Base-by-base conservation (phyloP, 139 green algal genomes). In the Tetraselmis striata region DNA sequence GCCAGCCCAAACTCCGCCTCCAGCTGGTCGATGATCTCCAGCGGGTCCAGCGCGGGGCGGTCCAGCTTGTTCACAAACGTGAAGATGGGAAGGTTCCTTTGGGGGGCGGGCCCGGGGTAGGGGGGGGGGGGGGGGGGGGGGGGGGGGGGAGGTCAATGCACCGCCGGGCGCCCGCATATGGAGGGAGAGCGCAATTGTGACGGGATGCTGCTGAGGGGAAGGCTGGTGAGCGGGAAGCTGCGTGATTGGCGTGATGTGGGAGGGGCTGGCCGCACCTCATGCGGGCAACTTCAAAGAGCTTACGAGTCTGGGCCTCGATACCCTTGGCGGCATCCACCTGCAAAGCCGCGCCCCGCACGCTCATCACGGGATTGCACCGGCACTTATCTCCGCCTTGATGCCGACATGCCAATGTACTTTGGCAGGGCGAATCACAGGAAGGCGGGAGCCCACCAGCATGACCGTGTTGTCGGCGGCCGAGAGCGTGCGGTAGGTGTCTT, bases 11-110 rank as follows among this genome's bases (percentile, higher is more conserved):
- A 95, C 89, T 94, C 91, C 79, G 87, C 86, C 85, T 95, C 92
- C 78, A 96, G 93, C 86, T 94, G 88, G 82, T 95, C 92, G 1
- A 95, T 86, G 79, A 96, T 92, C 81, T 96, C 92, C 81, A 96
- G 90, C 0, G 90, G 89, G 75, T 95, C 93, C 28, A 95, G 85
- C 1, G 92, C 87, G 5, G 92, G 92, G 1, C 89, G 84, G 80
- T 90, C 83, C 81, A 91, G 75, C 87, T 91, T 91, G 81, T 91
- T 91, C 24, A 92, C 86, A 75, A 94, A 93, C 2, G 92, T 95
- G 86, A 94, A 95, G 30, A 95, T 86, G 24, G 92, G 91, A 78
- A 95, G 84, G 26, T 88, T 32, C 76, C 76, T 79, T 5, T 67
- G 45, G 11, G 18, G 11, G 45, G n/a, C n/a, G n/a, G n/a, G n/a